Evolutionary conservation across 495 filamentous ascomycete species (phyloP).

Genomic region (Tricharina praecox): DNA sequence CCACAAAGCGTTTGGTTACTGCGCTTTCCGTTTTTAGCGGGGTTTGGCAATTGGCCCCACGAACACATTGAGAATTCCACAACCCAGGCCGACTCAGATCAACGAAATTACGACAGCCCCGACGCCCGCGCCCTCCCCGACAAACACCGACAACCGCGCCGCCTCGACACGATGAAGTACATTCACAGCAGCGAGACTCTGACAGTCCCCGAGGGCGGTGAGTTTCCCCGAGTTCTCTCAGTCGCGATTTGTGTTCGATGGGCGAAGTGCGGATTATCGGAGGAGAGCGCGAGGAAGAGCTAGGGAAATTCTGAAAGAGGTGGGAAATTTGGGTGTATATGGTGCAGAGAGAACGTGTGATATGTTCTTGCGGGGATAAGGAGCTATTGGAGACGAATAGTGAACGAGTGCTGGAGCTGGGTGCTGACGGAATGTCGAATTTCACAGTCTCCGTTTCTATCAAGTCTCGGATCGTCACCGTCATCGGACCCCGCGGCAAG

Average conservation of each 20-base stretch:
- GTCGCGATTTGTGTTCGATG: slow-evolving; percentile 7
- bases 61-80: neutral
- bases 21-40: neutral
- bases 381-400: no score
- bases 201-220: slow-evolving; percentile 89
- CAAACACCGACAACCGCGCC: slow-evolving; percentile 21
- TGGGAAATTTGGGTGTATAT: no score
- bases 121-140: slow-evolving; percentile 10
- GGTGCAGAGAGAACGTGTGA: no score
- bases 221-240: slow-evolving; percentile 32
- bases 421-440: slow-evolving; percentile 28
- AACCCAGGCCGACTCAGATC: neutral
- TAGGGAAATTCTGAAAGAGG: slow-evolving; percentile 6
- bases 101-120: slow-evolving; percentile 16
- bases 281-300: no score
- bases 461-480: slow-evolving; percentile 85
- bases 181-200: slow-evolving; percentile 93
- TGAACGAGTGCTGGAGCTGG: slow-evolving; percentile 8
- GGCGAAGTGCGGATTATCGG: no score
- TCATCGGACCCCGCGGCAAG: slow-evolving; percentile 91
- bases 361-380: no score
- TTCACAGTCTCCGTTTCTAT: slow-evolving; percentile 78
- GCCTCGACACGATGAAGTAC: slow-evolving; percentile 71
- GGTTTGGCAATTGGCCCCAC: neutral
- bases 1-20: neutral